A percentile compares a stretch with the other conserved stretches of the same genome.
These are phyloP conservation scores for Mimosa bimucronata DNA, from an alignment of 306 rosid genomes.

Conservation along the genomic window DNA sequence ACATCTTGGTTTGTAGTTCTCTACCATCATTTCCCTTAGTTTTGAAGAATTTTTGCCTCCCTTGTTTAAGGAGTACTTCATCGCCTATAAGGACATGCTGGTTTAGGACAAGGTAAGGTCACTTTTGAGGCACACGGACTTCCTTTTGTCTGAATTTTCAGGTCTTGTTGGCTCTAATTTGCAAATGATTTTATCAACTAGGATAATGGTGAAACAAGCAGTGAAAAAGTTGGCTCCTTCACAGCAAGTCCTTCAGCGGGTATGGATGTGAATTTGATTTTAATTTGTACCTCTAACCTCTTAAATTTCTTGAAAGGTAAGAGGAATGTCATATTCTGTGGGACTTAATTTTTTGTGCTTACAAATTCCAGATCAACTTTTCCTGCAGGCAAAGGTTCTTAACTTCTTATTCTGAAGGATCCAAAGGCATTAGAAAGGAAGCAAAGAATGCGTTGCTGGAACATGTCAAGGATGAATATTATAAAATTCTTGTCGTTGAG, in stretches of 20 bases:
- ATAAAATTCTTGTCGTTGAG: constrained; percentile 78
- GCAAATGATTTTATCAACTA: constrained; percentile 86
- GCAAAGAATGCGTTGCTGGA: constrained; percentile 87
- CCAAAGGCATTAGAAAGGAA: constrained; percentile 70
- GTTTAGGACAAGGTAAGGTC: too few relatives aligned
- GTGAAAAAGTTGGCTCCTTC: constrained; percentile 81
- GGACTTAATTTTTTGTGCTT: constrained; percentile 32
- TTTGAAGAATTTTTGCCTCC: too few relatives aligned
- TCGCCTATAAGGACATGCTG: too few relatives aligned
- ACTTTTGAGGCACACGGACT: too few relatives aligned
- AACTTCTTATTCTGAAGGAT: constrained; percentile 50
- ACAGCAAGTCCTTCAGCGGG: constrained; percentile 86
- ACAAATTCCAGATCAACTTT: constrained; percentile 28
- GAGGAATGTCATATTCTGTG: constrained; percentile 15
- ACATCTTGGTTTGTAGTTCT: too few relatives aligned
- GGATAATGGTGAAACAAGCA: constrained; percentile 93
- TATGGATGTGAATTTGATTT: constrained; percentile 42
- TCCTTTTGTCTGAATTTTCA: too few relatives aligned
- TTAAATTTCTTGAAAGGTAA: constrained; percentile 16
- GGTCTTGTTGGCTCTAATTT: too few relatives aligned
- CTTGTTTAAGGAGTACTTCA: too few relatives aligned
- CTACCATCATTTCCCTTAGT: too few relatives aligned
- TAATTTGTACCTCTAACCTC: constrained; percentile 26
- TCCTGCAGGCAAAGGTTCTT: constrained; percentile 66
- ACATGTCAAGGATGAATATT: constrained; percentile 66